phyloP scores from a whole-genome alignment of 768 basidiomycete species.

The Leccinum aurantiacum region DNA sequence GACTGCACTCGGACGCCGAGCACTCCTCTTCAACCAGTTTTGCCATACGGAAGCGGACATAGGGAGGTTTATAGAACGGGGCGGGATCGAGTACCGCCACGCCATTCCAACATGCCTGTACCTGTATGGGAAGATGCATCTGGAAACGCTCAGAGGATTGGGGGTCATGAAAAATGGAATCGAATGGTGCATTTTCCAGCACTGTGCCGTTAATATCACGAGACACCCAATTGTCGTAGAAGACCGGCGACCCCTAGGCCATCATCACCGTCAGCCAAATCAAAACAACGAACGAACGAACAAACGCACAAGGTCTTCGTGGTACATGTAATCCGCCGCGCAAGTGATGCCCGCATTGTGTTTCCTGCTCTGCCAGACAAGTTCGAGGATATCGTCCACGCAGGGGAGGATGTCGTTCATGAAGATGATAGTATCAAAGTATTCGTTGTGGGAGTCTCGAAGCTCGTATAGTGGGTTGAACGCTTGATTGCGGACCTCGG shows the following conservation, averaged over 20 bases:
- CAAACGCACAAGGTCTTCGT: conserved; percentile 78
- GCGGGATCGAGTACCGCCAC: conserved; percentile 94
- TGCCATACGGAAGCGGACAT: conserved; percentile 96
- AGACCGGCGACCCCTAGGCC: conserved; percentile 75
- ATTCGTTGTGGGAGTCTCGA: conserved; percentile 87
- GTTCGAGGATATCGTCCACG: conserved; percentile 94
- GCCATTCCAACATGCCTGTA: conserved; percentile 99
- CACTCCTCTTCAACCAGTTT: conserved; percentile 85
- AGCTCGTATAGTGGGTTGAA: conserved; percentile 95
- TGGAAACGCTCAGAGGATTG: conserved; percentile 81
- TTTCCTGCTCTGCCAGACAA: conserved; percentile 90
- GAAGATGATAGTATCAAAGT: conserved; percentile 96
- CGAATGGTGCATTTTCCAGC: conserved; percentile 96
- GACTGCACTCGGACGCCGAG: conserved; percentile 90
- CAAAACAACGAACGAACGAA: background rate
- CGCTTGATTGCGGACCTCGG: conserved; percentile 99
- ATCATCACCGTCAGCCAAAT: conserved; percentile 1
- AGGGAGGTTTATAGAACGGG: conserved; percentile 89
- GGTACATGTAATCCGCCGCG: conserved; percentile 99
- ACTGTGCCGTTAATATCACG: conserved; percentile 98
- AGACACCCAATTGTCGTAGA: conserved; percentile 99
- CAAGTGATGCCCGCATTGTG: conserved; percentile 99
- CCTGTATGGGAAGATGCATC: conserved; percentile 89
- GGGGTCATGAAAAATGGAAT: conserved; percentile 86
- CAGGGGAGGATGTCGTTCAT: conserved; percentile 99